Conservation (phyloP, 2,329 filamentous ascomycete genomes). For the Mariannaea sp. region DNA sequence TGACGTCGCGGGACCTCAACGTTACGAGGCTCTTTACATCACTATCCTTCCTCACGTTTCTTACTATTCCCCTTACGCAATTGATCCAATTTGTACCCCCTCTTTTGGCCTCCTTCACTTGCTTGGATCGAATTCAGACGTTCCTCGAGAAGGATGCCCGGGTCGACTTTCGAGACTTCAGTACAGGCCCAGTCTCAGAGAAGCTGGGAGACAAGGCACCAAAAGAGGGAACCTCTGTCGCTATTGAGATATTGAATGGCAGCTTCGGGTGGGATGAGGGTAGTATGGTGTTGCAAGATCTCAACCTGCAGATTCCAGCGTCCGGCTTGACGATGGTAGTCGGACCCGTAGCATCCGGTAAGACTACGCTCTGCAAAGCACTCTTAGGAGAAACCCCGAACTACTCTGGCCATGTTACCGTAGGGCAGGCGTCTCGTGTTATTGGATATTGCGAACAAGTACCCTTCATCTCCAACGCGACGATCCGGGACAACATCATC, state of each 20-base stretch:
- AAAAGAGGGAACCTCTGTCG: slow-evolving; percentile 20
- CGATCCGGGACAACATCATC: slow-evolving; percentile 42
- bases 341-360: slow-evolving; percentile 41
- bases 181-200: slow-evolving; percentile 19
- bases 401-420: neutral
- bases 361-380: slow-evolving; percentile 40
- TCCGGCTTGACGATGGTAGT: slow-evolving; percentile 35
- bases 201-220: neutral
- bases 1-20: slow-evolving; percentile 16
- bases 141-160: slow-evolving; percentile 36
- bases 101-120: slow-evolving; percentile 37
- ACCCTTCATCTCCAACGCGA: slow-evolving; percentile 39
- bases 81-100: slow-evolving; percentile 36
- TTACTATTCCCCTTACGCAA: slow-evolving; percentile 20
- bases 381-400: slow-evolving; percentile 36
- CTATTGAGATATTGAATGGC: slow-evolving; percentile 24
- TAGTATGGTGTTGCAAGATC: slow-evolving; percentile 7
- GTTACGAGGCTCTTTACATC: slow-evolving; percentile 28
- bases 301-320: slow-evolving; percentile 23
- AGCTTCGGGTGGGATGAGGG: slow-evolving; percentile 3
- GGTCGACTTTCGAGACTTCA: slow-evolving; percentile 32
- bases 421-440: neutral
- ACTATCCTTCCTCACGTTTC: slow-evolving; percentile 21
- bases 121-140: slow-evolving; percentile 40
- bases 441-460: slow-evolving; percentile 36